These are phyloP conservation scores for Neofusicoccum kwambonambiense DNA, from an alignment of 2,329 filamentous ascomycete species.

Conservation along the genomic window DNA sequence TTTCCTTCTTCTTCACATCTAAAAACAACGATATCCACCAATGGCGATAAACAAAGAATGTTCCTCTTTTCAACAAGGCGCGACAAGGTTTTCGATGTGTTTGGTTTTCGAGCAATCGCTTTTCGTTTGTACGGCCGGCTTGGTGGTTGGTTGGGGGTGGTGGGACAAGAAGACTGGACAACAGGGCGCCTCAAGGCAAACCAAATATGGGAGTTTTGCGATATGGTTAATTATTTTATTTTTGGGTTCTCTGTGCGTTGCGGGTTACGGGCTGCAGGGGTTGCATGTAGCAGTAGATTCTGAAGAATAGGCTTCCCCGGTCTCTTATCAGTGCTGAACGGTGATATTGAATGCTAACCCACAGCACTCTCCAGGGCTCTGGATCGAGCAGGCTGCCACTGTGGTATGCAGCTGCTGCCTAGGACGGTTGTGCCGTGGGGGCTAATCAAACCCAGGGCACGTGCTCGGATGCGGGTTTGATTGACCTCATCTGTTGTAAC, in stretches of 20 bases:
- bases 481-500: too few relatives aligned
- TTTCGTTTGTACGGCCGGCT: not conserved
- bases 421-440: too few relatives aligned
- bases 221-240: not conserved
- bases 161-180: constrained; percentile 1
- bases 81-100: not conserved
- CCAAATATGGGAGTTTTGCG: not conserved
- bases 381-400: too few relatives aligned
- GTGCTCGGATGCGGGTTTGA: too few relatives aligned
- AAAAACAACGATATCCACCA: constrained; percentile 9
- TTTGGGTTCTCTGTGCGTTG: not conserved
- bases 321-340: too few relatives aligned
- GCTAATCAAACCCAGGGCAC: too few relatives aligned
- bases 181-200: constrained; percentile 8
- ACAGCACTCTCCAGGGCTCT: too few relatives aligned
- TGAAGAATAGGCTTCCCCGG: not conserved
- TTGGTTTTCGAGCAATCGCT: not conserved
- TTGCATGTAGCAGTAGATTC: constrained; percentile 7
- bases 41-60: constrained; percentile 6
- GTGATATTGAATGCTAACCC: too few relatives aligned
- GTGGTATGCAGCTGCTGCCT: too few relatives aligned
- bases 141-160: not conserved
- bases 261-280: not conserved
- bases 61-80: not conserved
- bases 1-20: not conserved